phyloP scores from a whole-genome alignment of 768 basidiomycete species.

The Lactarius hengduanensis region DNA sequence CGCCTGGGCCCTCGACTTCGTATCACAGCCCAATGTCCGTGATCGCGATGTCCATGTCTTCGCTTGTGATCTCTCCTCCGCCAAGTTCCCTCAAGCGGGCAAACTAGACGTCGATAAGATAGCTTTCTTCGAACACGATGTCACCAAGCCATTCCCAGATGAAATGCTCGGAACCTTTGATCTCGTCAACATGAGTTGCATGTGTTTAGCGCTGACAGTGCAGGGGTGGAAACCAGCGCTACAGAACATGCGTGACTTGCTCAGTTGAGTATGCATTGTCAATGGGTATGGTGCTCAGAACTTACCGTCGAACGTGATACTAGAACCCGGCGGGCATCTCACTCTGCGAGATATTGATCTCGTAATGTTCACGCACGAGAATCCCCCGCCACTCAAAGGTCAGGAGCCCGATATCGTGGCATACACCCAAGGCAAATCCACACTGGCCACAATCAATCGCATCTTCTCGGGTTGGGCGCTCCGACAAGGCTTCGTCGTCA shows the following conservation, averaged over 20 bases:
- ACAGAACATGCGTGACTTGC: not conserved
- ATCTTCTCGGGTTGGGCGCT: too few species aligned
- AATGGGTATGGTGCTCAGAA: not conserved
- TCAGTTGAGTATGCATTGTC: not conserved
- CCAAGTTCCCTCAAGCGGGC: not conserved
- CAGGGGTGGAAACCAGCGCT: not conserved
- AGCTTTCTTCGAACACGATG: conserved; percentile 7
- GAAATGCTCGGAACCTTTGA: conserved; percentile 1
- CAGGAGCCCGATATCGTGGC: too few species aligned
- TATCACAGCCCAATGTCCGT: not conserved
- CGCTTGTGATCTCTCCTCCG: not conserved
- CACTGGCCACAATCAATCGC: too few species aligned
- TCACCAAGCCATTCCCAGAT: conserved; percentile 1
- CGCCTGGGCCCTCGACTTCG: not conserved
- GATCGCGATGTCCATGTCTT: conserved; percentile 3
- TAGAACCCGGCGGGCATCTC: conserved; percentile 9
- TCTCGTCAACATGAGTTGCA: not conserved
- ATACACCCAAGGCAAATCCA: too few species aligned
- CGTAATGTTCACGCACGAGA: too few species aligned
- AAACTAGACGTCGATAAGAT: not conserved
- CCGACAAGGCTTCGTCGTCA: too few species aligned
- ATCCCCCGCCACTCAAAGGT: too few species aligned
- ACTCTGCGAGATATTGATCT: not conserved
- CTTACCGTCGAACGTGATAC: not conserved
- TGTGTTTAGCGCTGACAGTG: not conserved